Conservation (phyloP, 2,329 filamentous ascomycete species). For the Aspergillus ibericus region DNA sequence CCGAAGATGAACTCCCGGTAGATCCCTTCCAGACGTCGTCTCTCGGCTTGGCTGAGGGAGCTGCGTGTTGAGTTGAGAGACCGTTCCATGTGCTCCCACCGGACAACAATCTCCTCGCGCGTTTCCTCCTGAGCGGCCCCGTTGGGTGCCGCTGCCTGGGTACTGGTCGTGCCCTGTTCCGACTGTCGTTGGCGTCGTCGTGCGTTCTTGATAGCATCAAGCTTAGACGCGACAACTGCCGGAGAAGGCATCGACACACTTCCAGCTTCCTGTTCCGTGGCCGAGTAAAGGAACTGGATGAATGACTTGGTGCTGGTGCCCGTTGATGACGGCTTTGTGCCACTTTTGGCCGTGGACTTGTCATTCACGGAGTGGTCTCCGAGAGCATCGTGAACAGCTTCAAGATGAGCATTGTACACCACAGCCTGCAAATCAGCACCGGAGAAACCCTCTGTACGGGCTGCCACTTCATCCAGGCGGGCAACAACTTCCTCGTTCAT, state of each 20-base stretch:
- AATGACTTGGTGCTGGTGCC: constrained; percentile 52
- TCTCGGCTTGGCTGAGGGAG: constrained; percentile 79
- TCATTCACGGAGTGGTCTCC: constrained; percentile 56
- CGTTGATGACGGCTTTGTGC: constrained; percentile 30
- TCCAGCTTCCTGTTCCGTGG: constrained; percentile 52
- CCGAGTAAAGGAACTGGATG: constrained; percentile 80
- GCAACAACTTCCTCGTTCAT: constrained; percentile 66
- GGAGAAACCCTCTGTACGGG: constrained; percentile 81
- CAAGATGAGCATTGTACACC: constrained; percentile 92
- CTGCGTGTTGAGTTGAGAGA: constrained; percentile 75
- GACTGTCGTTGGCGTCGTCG: constrained; percentile 63
- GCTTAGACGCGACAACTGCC: constrained; percentile 75
- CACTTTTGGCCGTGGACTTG: constrained; percentile 36
- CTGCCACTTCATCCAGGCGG: constrained; percentile 71
- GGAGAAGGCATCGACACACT: constrained; percentile 69
- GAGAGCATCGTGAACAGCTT: constrained; percentile 92
- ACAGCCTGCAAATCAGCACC: constrained; percentile 93
- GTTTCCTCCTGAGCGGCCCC: constrained; percentile 32
- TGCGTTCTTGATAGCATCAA: constrained; percentile 73
- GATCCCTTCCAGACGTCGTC: constrained; percentile 71
- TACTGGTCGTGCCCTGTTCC: constrained; percentile 36
- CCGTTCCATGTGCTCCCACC: constrained; percentile 78
- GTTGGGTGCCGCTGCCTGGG: constrained; percentile 23
- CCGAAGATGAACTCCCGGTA: constrained; percentile 92
- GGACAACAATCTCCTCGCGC: constrained; percentile 72